phyloP scores from a whole-genome alignment of 2,329 filamentous ascomycete species.

The Domatiomyces globalis region DNA sequence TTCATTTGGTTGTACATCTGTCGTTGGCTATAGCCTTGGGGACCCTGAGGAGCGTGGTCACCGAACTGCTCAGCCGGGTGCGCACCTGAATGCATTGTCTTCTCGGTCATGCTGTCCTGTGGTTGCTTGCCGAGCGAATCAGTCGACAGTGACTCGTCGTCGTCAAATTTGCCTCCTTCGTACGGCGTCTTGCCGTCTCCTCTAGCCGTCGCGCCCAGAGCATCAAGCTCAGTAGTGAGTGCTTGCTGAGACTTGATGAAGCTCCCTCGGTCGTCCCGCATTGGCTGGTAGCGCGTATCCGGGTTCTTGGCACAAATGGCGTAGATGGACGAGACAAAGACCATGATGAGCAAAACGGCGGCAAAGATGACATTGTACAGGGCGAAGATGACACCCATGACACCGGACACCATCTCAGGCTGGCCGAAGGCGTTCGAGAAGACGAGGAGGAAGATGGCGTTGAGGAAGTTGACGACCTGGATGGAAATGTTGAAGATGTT shows the following conservation, averaged over 20 bases:
- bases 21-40: constrained; percentile 7
- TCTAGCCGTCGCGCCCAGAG: constrained; percentile 73
- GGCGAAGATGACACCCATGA: constrained; percentile 82
- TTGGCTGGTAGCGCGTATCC: constrained; percentile 86
- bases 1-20: constrained; percentile 15
- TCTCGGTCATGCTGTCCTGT: constrained; percentile 22
- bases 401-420: constrained; percentile 68
- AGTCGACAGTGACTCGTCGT: constrained; percentile 39
- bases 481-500: constrained; percentile 95
- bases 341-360: constrained; percentile 66
- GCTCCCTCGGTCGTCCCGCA: constrained; percentile 88
- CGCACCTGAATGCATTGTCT: constrained; percentile 9
- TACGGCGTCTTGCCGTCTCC: constrained; percentile 55
- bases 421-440: constrained; percentile 79
- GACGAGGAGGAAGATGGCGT: constrained; percentile 74
- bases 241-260: constrained; percentile 95
- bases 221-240: constrained; percentile 76
- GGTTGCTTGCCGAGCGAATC: constrained; percentile 8
- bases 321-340: constrained; percentile 62
- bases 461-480: constrained; percentile 76
- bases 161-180: constrained; percentile 47
- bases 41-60: not conserved
- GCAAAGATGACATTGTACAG: constrained; percentile 74
- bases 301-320: constrained; percentile 86
- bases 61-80: constrained; percentile 9